Evolutionary conservation across 768 basidiomycete species (phyloP).

Genomic region (Bullera alba): DNA sequence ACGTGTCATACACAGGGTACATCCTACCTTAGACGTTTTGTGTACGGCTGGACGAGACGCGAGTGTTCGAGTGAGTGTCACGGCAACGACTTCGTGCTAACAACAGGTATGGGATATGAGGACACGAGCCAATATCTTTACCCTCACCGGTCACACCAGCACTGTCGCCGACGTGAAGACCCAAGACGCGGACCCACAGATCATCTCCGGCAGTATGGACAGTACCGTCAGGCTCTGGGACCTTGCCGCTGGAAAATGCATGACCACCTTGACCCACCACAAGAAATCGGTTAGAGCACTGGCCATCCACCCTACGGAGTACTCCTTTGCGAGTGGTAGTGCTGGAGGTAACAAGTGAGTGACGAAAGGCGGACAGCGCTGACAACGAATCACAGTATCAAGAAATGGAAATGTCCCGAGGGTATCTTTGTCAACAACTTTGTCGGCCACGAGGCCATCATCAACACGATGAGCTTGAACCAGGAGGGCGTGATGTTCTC

Average conservation of each 20-base stretch:
- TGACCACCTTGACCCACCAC: conserved; percentile 96
- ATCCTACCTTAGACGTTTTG: conserved; percentile 90
- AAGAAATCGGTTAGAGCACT: conserved; percentile 94
- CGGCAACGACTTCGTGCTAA: background rate
- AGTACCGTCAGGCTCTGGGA: conserved; percentile 95
- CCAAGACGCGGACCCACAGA: conserved; percentile 94
- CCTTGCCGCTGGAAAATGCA: conserved; percentile 92
- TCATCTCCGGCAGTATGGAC: conserved; percentile 98
- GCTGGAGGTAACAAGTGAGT: conserved; percentile 87
- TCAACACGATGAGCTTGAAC: conserved; percentile 91
- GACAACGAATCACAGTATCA: conserved; percentile 54
- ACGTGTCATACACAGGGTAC: conserved; percentile 52
- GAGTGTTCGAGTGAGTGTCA: conserved; percentile 62
- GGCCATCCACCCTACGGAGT: conserved; percentile 92
- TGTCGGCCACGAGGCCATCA: conserved; percentile 90
- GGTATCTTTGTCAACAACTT: conserved; percentile 96
- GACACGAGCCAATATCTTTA: conserved; percentile 90
- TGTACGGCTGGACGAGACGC: conserved; percentile 95
- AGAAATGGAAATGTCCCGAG: conserved; percentile 99
- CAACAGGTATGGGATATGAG: conserved; percentile 88
- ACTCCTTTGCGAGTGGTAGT: conserved; percentile 88
- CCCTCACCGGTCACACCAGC: conserved; percentile 84
- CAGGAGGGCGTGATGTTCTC: conserved; percentile 95
- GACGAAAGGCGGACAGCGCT: conserved; percentile 3
- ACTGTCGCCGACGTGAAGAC: conserved; percentile 94